Evolutionary conservation across 2,329 filamentous ascomycete species (phyloP), one percentile per base, ranked within the genome.

Genomic region (Microcyclosporella mali): DNA sequence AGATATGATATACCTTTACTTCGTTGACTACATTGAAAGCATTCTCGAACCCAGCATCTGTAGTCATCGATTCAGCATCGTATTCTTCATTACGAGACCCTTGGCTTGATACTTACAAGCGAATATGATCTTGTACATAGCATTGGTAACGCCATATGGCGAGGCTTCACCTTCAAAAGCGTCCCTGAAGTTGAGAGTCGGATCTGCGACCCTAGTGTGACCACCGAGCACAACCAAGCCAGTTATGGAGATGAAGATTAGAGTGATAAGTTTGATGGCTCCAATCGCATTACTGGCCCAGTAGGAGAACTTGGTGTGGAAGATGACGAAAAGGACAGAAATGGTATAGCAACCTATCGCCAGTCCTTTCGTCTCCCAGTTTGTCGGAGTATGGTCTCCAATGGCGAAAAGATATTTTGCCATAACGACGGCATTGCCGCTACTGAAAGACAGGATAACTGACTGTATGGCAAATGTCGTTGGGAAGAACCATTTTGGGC

Each of bases 331-430:
- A 12, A 43, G 67, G 3, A 53, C 45, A 9, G 79, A 78, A 0
- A 80, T 55, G 0, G 76, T 81, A 53, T 84, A 84, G 0, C 71
- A 75, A 1, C 77, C 80, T 17, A 84, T 64, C 0, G 82, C 82
- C 2, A 84, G 74, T 1, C 81, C 82, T 56, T 84, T 84, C 40
- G 76, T 59, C 54, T 84, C 68, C 82, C 81, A 85, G n/a, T 68
- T 64, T 0, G 73, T 72, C 0, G 77, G 73, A 0, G 60, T 62
- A 0, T 66, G 58, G 0, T 70, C 75, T 1, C 67, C 72, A 33
- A 80, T 77, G 7, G 71, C 70, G 61, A 77, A 85, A 0, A 84
- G 58, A 50, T 85, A 85, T 30, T 74, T 66, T 0, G 81, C 75
- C 59, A 45, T 51, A 69, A 69, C 71, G 31, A 84, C 75, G 0